These are phyloP conservation scores for Canna indica DNA, from an alignment of 176 grass and related monocot species.

Conservation along the genomic window DNA sequence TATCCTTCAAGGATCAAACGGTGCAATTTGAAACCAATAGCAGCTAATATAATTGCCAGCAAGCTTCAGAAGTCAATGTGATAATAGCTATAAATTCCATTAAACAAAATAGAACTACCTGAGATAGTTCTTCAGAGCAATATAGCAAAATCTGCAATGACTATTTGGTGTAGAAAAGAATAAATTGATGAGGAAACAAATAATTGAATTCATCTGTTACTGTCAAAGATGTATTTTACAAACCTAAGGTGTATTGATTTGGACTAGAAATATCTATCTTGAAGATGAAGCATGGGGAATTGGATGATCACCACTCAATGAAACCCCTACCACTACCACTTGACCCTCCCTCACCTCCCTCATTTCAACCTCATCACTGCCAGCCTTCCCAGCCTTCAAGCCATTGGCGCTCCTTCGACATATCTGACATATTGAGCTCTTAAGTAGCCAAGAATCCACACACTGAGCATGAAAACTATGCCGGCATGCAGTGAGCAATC, in stretches of 20 bases:
- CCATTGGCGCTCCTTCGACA: neutral
- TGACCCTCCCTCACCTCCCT: neutral
- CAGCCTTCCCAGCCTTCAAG: neutral
- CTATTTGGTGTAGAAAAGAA: neutral
- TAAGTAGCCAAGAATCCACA: constrained; percentile 21
- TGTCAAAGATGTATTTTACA: neutral
- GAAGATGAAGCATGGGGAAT: neutral
- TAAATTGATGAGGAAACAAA: neutral
- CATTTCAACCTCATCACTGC: too few relatives aligned
- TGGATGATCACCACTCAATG: neutral
- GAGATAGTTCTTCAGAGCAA: too few relatives aligned
- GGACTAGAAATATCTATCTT: neutral
- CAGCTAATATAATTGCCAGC: too few relatives aligned
- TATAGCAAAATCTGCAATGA: neutral
- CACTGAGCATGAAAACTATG: constrained; percentile 20
- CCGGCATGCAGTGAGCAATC: constrained; percentile 9
- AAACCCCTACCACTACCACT: neutral
- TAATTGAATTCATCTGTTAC: neutral
- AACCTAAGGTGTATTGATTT: neutral
- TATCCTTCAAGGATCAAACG: too few relatives aligned
- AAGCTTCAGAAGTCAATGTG: too few relatives aligned
- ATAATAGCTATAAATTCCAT: too few relatives aligned
- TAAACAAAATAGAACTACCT: too few relatives aligned
- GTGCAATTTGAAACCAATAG: too few relatives aligned
- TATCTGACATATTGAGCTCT: constrained; percentile 4